Base-by-base conservation (phyloP, 306 rosid genomes). In the Cucurbita moschata region DNA sequence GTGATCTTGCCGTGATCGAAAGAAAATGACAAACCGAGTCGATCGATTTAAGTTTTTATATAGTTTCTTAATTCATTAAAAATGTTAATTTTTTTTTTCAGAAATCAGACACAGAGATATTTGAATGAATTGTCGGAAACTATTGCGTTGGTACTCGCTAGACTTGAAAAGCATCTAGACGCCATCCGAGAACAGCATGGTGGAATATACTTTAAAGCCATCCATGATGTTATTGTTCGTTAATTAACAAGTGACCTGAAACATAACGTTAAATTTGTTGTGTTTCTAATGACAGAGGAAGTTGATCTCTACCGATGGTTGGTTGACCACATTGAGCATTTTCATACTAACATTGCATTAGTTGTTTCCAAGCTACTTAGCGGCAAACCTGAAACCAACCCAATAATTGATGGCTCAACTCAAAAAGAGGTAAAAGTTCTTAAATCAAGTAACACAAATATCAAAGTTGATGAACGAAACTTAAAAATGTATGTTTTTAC, bases 381-480 rank as follows among this genome's bases (percentile, higher is more conserved):
- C 4, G 52, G 71, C 2, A 81, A 74, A 64, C 62, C 62, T 16
- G 46, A 40, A 71, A 77, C 77, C 4, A 59, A 77, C 43, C 77
- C 79, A 6, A 70, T 90, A 3, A 63, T 80, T 59, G 87, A 90
- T 61, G 87, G 94, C 71, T 79, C 85, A 38, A 76, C 91, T 8
- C 80, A 65, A 42, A 63, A 65, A 63, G 13, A 26, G 85, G 91
- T 30, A 30, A 30, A 30, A 30, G 35, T 30, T 30, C 3, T 26
- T 26, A 26, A 26, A 26, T 26, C 26, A 30, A 30, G 35, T 30
- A 30, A 30, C 35, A 30, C 35, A 30, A 30, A 2, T 30, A 30
- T 30, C 4, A 30, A 30, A 30, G 4, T 30, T 30, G 35, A 26
- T 26, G 26, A 26, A 26, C 26, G 0, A 26, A 26, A 26, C 26